These are phyloP conservation scores for Pseudozyma pruni DNA, from an alignment of 1,284 basidiomycete genomes.

Conservation along the genomic window DNA sequence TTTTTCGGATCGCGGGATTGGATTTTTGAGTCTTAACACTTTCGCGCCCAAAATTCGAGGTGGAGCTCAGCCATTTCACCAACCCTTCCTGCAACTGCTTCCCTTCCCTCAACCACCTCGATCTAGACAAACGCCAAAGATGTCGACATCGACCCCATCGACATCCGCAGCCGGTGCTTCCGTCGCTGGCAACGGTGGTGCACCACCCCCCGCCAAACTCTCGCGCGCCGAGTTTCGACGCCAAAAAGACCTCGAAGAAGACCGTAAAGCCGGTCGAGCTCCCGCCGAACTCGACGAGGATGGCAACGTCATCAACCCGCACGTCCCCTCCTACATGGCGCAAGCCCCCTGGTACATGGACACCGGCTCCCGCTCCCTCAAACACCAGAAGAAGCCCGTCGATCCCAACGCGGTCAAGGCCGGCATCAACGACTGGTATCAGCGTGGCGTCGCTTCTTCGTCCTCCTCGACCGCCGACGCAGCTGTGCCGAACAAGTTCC, in stretches of 20 bases:
- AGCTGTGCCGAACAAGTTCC: conserved; percentile 84
- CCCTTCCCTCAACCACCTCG: conserved; percentile 1
- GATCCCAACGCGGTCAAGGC: conserved; percentile 74
- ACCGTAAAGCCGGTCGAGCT: conserved; percentile 93
- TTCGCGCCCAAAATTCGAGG: background rate
- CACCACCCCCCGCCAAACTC: conserved; percentile 76
- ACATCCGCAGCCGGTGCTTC: background rate
- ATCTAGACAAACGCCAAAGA: conserved; percentile 6
- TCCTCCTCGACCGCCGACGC: background rate
- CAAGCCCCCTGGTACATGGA: conserved; percentile 99
- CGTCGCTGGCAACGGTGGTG: conserved; percentile 56
- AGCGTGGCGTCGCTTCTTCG: conserved; percentile 77
- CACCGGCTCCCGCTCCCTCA: conserved; percentile 83
- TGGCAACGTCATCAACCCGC: conserved; percentile 94
- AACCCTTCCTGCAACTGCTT: background rate
- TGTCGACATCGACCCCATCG: conserved; percentile 63
- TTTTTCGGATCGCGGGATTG: conserved; percentile 13
- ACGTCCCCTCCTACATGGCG: conserved; percentile 79
- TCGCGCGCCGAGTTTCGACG: conserved; percentile 91
- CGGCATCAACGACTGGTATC: conserved; percentile 90
- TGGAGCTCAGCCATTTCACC: conserved; percentile 4
- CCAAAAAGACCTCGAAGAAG: conserved; percentile 93
- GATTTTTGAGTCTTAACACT: background rate
- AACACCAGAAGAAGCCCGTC: conserved; percentile 82
- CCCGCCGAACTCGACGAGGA: conserved; percentile 93